phyloP scores from a whole-genome alignment of 257 asterid genomes.

The Plantago ovata region DNA sequence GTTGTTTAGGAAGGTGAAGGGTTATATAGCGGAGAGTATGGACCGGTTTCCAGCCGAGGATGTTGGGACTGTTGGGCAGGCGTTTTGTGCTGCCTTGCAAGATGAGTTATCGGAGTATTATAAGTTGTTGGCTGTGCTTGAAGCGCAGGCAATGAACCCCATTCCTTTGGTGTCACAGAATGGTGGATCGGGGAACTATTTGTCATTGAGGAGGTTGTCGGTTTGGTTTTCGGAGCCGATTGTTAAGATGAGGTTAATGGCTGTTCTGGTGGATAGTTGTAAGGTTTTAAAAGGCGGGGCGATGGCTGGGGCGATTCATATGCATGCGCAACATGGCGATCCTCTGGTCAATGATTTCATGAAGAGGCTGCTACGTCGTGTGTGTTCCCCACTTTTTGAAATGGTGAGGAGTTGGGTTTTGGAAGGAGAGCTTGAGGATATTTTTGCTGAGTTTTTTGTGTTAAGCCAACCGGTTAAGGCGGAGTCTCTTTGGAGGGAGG shows the following conservation, averaged over 20 bases:
- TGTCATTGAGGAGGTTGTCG: constrained; percentile 78
- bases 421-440: constrained; percentile 98
- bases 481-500: constrained; percentile 98
- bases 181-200: constrained; percentile 63
- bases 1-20: constrained; percentile 89
- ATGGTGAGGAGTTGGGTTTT: constrained; percentile 99
- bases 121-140: constrained; percentile 86
- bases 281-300: constrained; percentile 95
- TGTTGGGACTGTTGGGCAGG: constrained; percentile 97
- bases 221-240: constrained; percentile 98
- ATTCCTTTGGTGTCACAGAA: constrained; percentile 79
- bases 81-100: constrained; percentile 95
- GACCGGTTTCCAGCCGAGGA: constrained; percentile 74
- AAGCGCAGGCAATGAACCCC: constrained; percentile 92
- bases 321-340: constrained; percentile 98
- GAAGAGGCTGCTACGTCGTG: constrained; percentile 84
- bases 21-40: constrained; percentile 64
- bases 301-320: constrained; percentile 98
- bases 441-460: constrained; percentile 84
- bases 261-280: constrained; percentile 92
- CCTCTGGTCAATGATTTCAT: constrained; percentile 90
- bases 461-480: constrained; percentile 91
- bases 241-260: constrained; percentile 98
- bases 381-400: constrained; percentile 96
- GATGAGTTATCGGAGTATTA: constrained; percentile 87